Conservation (phyloP, 495 filamentous ascomycete species). For the Daldinia vernicosa region DNA sequence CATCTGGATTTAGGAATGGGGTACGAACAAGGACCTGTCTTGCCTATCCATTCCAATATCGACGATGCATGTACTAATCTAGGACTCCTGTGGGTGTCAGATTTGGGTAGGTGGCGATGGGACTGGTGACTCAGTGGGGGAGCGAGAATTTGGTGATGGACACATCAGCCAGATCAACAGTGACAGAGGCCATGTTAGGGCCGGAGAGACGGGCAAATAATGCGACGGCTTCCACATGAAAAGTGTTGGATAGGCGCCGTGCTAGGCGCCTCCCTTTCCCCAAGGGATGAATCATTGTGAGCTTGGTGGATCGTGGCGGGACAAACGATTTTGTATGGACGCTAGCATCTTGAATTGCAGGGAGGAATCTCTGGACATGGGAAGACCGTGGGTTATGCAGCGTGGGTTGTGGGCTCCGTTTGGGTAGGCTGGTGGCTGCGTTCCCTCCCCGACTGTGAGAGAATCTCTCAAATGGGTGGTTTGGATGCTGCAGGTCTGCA, state of each 20-base stretch:
- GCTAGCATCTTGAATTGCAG: conserved; percentile 21
- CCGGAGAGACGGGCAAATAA: conserved; percentile 34
- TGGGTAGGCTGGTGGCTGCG: conserved; percentile 29
- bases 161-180: conserved; percentile 36
- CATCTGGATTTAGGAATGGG: conserved; percentile 40
- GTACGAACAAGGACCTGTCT: conserved; percentile 24
- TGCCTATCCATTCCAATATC: conserved; percentile 13
- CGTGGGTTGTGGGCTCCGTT: conserved; percentile 30
- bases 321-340: conserved; percentile 31
- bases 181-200: conserved; percentile 19
- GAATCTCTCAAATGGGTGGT: conserved; percentile 21
- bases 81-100: conserved; percentile 31
- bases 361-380: conserved; percentile 28
- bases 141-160: conserved; percentile 30
- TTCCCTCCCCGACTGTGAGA: conserved; percentile 25
- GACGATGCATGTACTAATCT: conserved; percentile 4
- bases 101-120: conserved; percentile 37
- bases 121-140: conserved; percentile 32
- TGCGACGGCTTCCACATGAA: conserved; percentile 25
- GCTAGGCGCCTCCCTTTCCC: conserved; percentile 17
- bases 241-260: conserved; percentile 25
- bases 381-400: conserved; percentile 27
- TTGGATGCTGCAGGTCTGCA: conserved; percentile 35
- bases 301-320: conserved; percentile 28
- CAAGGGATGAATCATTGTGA: conserved; percentile 17